These are phyloP conservation scores for Phalaenopsis equestris DNA, from an alignment of 106 monocot genomes.

Conservation along the genomic window DNA sequence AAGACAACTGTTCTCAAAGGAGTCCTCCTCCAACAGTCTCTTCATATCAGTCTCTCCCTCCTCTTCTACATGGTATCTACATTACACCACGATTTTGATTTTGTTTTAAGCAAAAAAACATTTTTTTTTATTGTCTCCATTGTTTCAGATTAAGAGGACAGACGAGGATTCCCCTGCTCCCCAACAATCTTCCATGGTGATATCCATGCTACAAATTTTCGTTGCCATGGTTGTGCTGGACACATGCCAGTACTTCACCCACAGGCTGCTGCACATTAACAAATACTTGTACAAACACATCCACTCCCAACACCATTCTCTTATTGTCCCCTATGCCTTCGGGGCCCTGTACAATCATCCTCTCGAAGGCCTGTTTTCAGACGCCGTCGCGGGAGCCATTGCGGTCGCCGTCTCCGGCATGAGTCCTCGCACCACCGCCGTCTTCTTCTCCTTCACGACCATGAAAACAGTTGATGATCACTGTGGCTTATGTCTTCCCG, in stretches of 20 bases:
- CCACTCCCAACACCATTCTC: slow-evolving; percentile 21
- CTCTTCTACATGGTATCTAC: slow-evolving; percentile 40
- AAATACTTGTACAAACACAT: slow-evolving; percentile 30
- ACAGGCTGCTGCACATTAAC: slow-evolving; percentile 26
- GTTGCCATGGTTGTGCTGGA: slow-evolving; percentile 30
- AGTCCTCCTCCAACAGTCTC: slow-evolving; percentile 60
- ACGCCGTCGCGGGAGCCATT: slow-evolving; percentile 8
- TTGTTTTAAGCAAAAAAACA: too few species aligned
- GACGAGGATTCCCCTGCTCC: neutral
- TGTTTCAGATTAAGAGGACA: neutral
- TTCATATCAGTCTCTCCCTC: slow-evolving; percentile 47
- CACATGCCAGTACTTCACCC: slow-evolving; percentile 28
- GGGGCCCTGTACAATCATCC: slow-evolving; percentile 18
- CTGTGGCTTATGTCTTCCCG: slow-evolving; percentile 16
- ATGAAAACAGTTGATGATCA: slow-evolving; percentile 16
- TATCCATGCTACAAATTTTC: slow-evolving; percentile 9
- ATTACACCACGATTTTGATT: too few species aligned
- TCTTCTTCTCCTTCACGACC: slow-evolving; percentile 19
- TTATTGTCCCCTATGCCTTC: slow-evolving; percentile 11
- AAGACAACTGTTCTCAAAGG: slow-evolving; percentile 50
- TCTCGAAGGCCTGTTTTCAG: slow-evolving; percentile 7
- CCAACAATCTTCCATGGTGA: slow-evolving; percentile 6
- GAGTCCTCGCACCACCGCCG: slow-evolving; percentile 8
- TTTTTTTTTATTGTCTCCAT: too few species aligned
- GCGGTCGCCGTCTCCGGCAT: slow-evolving; percentile 10